Percentiles rank a stretch among this genome's conserved stretches.
Evolutionary conservation across 805 yeast genomes (phyloP).

Genomic region (Myxozyma vanderwaltii): DNA sequence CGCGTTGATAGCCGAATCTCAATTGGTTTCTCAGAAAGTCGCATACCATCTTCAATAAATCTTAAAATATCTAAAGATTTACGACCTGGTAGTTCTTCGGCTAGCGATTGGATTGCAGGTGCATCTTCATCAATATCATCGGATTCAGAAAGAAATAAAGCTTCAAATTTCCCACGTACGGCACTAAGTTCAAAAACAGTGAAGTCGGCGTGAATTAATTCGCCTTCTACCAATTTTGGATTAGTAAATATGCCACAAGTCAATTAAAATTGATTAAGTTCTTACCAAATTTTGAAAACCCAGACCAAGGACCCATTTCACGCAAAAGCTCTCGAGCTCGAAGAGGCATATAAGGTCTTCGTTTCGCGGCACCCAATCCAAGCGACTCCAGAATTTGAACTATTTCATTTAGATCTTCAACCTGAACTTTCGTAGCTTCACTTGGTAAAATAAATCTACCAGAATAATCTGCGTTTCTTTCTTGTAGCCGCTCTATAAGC

Average conservation of each 20-base stretch:
- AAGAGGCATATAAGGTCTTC: neutral
- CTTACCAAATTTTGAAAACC: neutral
- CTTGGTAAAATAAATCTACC: neutral
- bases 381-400: neutral
- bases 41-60: conserved; percentile 11
- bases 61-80: conserved; percentile 1
- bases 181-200: neutral
- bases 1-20: neutral
- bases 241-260: too few relatives aligned
- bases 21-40: neutral
- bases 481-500: neutral
- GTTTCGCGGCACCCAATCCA: neutral
- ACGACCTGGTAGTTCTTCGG: conserved; percentile 7
- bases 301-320: neutral
- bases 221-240: neutral
- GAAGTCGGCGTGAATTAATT: neutral
- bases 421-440: neutral
- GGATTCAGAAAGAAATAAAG: neutral
- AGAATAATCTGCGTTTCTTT: neutral
- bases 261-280: too few relatives aligned
- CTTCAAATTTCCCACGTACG: neutral
- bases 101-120: neutral
- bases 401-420: neutral
- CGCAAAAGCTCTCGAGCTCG: neutral
- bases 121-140: neutral